Conservation (phyloP, 495 filamentous ascomycete species). For the Penicillium bialowiezense region DNA sequence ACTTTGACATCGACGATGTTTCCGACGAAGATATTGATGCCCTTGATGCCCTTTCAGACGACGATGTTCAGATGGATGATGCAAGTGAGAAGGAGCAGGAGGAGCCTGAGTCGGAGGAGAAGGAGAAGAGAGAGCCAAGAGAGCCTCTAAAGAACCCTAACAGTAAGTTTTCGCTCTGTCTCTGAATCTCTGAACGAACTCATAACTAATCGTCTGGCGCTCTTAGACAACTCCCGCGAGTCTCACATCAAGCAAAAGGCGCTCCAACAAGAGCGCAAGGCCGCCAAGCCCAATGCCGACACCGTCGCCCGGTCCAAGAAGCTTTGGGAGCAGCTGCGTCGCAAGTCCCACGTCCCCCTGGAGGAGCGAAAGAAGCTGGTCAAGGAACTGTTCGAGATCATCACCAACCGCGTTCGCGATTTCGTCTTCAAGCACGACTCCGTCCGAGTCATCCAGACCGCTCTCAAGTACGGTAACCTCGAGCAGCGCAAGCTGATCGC, state of each 20-base stretch:
- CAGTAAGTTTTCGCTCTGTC: conserved; percentile 24
- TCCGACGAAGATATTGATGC: conserved; percentile 33
- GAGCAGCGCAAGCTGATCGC: conserved; percentile 85
- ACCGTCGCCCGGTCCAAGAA: conserved; percentile 87
- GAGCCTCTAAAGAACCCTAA: conserved; percentile 21
- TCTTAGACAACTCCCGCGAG: conserved; percentile 61
- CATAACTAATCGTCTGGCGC: conserved; percentile 9
- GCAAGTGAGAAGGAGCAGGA: conserved; percentile 29
- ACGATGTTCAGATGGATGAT: conserved; percentile 40
- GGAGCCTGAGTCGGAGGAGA: conserved; percentile 16
- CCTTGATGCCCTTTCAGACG: conserved; percentile 25
- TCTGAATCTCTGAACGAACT: not conserved
- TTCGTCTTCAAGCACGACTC: conserved; percentile 99
- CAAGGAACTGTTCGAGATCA: conserved; percentile 82
- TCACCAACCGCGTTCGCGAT: conserved; percentile 85
- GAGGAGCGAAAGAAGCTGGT: conserved; percentile 85
- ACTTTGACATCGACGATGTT: conserved; percentile 44
- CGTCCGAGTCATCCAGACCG: conserved; percentile 90
- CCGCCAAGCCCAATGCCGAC: conserved; percentile 87
- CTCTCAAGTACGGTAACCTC: conserved; percentile 87
- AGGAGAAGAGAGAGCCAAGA: conserved; percentile 8
- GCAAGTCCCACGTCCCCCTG: conserved; percentile 83
- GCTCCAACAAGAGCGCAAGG: conserved; percentile 82
- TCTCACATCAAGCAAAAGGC: conserved; percentile 90
- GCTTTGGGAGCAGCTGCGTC: conserved; percentile 89